A percentile compares a stretch with the other conserved stretches of the same genome.
These are phyloP conservation scores for Tuber indicum DNA, from an alignment of 495 filamentous ascomycete species.

Conservation along the genomic window DNA sequence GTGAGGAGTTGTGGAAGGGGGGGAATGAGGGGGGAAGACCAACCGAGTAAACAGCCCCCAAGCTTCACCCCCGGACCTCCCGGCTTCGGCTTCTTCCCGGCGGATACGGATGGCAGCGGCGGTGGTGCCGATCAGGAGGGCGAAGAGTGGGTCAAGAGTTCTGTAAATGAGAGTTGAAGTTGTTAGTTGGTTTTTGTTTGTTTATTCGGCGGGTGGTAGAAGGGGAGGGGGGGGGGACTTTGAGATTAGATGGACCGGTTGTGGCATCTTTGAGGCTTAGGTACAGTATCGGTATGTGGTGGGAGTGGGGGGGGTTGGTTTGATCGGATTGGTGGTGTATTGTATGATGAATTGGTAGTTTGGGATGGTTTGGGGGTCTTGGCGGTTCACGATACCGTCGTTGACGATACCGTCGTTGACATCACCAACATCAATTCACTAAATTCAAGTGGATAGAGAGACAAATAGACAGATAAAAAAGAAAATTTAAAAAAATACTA, in stretches of 20 bases:
- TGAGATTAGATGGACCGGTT: conserved; percentile 31
- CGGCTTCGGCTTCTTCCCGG: conserved; percentile 73
- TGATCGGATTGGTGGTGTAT: no score
- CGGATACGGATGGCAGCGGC: conserved; percentile 65
- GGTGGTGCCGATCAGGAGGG: conserved; percentile 63
- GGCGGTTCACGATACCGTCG: neutral
- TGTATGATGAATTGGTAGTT: no score
- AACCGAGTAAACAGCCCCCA: conserved; percentile 22
- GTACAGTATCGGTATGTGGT: neutral
- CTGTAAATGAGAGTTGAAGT: conserved; percentile 44
- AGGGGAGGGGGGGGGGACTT: conserved; percentile 4
- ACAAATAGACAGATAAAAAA: neutral
- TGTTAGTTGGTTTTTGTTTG: neutral
- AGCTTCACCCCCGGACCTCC: conserved; percentile 51
- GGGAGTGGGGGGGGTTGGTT: no score
- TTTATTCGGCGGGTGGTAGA: neutral
- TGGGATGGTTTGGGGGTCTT: neutral
- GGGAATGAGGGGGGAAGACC: conserved; percentile 11
- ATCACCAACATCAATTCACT: neutral
- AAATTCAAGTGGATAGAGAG: no score
- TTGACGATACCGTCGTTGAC: neutral
- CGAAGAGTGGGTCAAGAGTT: conserved; percentile 78
- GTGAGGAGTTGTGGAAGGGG: neutral
- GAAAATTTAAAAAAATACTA: conserved; percentile 8
- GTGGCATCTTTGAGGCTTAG: neutral